Evolutionary conservation across 2,329 filamentous ascomycete species (phyloP).

Genomic region (Dothistroma pini): DNA sequence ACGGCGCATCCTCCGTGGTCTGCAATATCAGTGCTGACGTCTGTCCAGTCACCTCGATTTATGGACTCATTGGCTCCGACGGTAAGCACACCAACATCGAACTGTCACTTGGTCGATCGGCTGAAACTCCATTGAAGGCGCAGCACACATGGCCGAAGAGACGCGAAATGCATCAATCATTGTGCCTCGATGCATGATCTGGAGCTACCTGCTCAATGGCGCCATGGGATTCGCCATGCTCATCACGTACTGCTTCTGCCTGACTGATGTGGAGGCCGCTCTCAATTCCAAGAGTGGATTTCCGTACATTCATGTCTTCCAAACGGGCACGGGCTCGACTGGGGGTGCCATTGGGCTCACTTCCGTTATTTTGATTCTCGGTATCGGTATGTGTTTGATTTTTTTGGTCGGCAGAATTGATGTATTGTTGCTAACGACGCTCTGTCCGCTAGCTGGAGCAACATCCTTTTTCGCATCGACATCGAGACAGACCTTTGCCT

Average conservation of each 20-base stretch:
- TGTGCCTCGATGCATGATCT: slow-evolving; percentile 29
- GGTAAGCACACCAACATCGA: neutral
- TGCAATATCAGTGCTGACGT: neutral
- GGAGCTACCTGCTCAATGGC: slow-evolving; percentile 22
- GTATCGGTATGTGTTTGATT: slow-evolving; percentile 4
- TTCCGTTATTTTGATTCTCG: slow-evolving; percentile 23
- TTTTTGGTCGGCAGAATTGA: neutral
- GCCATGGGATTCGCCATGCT: slow-evolving; percentile 21
- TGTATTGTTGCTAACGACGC: neutral
- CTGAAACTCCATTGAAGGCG: neutral
- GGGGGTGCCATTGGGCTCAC: slow-evolving; percentile 23
- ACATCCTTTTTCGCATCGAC: slow-evolving; percentile 39
- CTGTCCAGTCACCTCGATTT: slow-evolving; percentile 22
- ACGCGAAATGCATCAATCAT: slow-evolving; percentile 26
- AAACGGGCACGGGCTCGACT: slow-evolving; percentile 21
- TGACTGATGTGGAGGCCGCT: slow-evolving; percentile 17
- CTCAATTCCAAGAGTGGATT: slow-evolving; percentile 16
- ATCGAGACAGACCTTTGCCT: slow-evolving; percentile 43
- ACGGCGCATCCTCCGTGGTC: neutral
- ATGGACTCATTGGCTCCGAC: slow-evolving; percentile 24
- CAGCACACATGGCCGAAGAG: slow-evolving; percentile 32
- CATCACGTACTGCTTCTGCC: slow-evolving; percentile 25
- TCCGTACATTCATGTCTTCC: slow-evolving; percentile 29
- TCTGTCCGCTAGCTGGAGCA: slow-evolving; percentile 12
- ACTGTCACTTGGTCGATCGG: too few relatives aligned